Conservation (phyloP, 2,329 filamentous ascomycete genomes). For the Rachicladosporium sp. region DNA sequence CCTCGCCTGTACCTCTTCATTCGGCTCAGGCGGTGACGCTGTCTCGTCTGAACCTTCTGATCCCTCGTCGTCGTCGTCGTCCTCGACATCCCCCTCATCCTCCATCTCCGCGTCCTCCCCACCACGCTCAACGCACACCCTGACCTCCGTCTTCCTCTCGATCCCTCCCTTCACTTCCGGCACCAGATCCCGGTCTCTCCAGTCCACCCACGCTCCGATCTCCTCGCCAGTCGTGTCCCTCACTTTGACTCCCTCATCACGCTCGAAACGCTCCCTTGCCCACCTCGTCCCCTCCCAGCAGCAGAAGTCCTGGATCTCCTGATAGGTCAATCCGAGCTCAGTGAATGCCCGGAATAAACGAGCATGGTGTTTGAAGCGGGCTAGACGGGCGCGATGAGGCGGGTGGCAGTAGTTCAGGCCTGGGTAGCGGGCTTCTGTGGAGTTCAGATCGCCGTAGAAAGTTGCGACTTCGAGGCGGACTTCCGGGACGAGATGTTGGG, state of each 20-base stretch:
- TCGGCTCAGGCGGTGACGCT: slow-evolving; percentile 10
- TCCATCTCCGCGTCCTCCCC: too few species aligned
- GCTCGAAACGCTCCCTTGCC: slow-evolving; percentile 70
- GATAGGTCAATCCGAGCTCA: slow-evolving; percentile 51
- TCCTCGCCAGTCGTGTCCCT: slow-evolving; percentile 59
- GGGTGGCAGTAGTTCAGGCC: slow-evolving; percentile 65
- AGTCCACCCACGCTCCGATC: slow-evolving; percentile 48
- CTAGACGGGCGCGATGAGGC: slow-evolving; percentile 65
- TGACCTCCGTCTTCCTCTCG: slow-evolving; percentile 2
- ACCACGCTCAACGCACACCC: too few species aligned
- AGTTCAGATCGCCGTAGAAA: slow-evolving; percentile 70
- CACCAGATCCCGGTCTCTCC: too few species aligned
- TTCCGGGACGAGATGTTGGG: slow-evolving; percentile 60
- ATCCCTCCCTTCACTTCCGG: slow-evolving; percentile 10
- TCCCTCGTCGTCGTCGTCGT: slow-evolving; percentile 10
- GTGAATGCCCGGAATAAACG: slow-evolving; percentile 68
- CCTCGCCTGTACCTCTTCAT: slow-evolving; percentile 12
- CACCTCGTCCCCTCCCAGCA: slow-evolving; percentile 76
- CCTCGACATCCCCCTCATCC: slow-evolving; percentile 4
- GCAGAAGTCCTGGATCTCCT: slow-evolving; percentile 59
- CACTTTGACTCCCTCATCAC: slow-evolving; percentile 58
- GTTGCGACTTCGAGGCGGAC: slow-evolving; percentile 66
- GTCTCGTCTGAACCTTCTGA: slow-evolving; percentile 11
- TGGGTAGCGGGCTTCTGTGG: slow-evolving; percentile 68
- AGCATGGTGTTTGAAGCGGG: slow-evolving; percentile 64